Evolutionary conservation across 257 asterid genomes (phyloP), one percentile per base, ranked within the genome.

Genomic region (Asclepias syriaca): DNA sequence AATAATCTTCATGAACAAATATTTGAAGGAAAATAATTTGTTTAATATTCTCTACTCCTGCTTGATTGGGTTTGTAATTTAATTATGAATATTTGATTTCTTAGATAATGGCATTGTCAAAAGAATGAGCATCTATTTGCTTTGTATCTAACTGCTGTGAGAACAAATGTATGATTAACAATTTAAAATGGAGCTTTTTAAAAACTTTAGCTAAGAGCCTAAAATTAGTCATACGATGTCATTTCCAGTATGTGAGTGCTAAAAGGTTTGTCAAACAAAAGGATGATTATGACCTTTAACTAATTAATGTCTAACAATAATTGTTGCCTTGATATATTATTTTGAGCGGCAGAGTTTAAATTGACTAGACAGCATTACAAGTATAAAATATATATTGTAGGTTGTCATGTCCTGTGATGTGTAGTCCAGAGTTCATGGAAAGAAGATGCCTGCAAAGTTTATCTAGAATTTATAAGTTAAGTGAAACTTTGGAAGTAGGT

Each of bases 381-480:
- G 45, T 61, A 24, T 27, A 19, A 74, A 21, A 19, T 19, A 50
- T 24, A 45, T 64, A 5, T 14, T 6, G 9, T 43, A 19, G 39
- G 27, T 57, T 24, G 51, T 24, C 66, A 56, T n/a, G 15, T 15
- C 5, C 12, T 57, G 8, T 11, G 53, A 56, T 45, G 46, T 64
- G 29, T 22, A 75, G 29, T 60, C 80, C 73, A 27, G 72, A 45
- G 73, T 76, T 71, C 49, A 14, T 43, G 76, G 73, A 65, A 48
- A 61, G 69, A 21, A 29, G 8, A 51, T 53, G 56, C 15, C 34
- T 66, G 21, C 27, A 0, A 6, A 32, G 50, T 60, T 68, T 65
- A 27, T 66, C 46, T 57, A 65, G 54, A 65, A 64, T 22, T 65
- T 27, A 48, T 68, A 48, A 1, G 39, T 12, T 16, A 40, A 70